Base-by-base conservation (phyloP, 805 yeast species). In the Candida loeiensis region DNA sequence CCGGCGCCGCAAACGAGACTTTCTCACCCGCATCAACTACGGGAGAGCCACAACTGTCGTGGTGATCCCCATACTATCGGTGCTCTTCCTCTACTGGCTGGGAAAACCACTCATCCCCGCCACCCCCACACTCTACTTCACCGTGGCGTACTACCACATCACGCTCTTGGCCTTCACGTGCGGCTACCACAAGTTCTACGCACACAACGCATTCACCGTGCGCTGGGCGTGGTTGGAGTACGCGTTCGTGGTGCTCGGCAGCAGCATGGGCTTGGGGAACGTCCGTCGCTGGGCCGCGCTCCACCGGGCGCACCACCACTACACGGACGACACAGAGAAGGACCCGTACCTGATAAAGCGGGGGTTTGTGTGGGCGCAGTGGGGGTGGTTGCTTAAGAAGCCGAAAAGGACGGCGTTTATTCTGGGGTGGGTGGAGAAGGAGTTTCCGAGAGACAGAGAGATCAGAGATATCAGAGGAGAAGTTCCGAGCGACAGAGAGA, bases 281-380 rank as follows among this genome's bases (percentile, higher is more conserved):
- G 77, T 81, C 9, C 72, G 81, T 53, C 75, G 82, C 76, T 88
- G 95, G 95, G 82, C 85, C 16, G 71, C 82, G 12, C 72, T 85
- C 34, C 98, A 90, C 66, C 70, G 95, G 44, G 89, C 93, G 3
- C 97, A 90, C 64, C 97, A 90, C 62, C 77, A 91, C 43, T 85
- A 76, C 59, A 82, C 93, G 31, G 73, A 68, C 45, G 96, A 90
- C 56, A 83, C 95, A 0, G 95, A 86, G 45, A 74, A 76, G 52
- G 98, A 90, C 60, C 97, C 98, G 1, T 88, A 86, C 62, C 80
- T 80, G 54, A 82, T 85, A 27, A 77, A 90, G 55, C 74, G 85
- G 44, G 96, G 97, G 0, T 73, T 88, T 51, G 63, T 76, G 53
- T 89, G 79, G 76, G 79, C 91, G 24, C 96, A 89, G 63, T 69